A percentile compares a stretch with the other conserved stretches of the same genome.
Conservation (phyloP, 208 protist genomes). For the Trypanosoma brucei region DNA sequence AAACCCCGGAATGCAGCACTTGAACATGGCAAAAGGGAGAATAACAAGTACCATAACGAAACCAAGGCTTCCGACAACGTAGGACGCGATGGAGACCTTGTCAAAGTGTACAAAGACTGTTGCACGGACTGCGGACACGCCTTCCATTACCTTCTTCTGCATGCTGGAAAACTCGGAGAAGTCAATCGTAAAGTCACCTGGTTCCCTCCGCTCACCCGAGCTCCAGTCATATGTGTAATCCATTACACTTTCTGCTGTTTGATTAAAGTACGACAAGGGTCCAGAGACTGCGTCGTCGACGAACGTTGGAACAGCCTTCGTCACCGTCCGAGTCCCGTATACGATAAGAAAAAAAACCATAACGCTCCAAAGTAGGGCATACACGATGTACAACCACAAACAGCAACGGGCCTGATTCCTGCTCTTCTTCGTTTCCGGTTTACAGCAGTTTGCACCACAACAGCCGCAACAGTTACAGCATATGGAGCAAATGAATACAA, state of each 20-base stretch:
- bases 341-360: conserved; percentile 59
- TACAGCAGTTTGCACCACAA: conserved; percentile 27
- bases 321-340: conserved; percentile 30
- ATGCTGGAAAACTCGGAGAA: conserved; percentile 5
- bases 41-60: conserved; percentile 17
- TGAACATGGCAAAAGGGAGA: conserved; percentile 7
- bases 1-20: conserved; percentile 6
- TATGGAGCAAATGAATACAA: conserved; percentile 26
- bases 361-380: conserved; percentile 43
- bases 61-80: conserved; percentile 10
- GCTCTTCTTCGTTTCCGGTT: conserved; percentile 11
- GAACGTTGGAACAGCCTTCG: neutral
- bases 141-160: neutral
- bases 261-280: conserved; percentile 23
- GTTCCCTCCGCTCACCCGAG: neutral
- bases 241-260: neutral
- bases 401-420: conserved; percentile 25
- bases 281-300: conserved; percentile 13
- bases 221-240: conserved; percentile 5
- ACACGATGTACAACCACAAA: conserved; percentile 66
- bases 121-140: neutral
- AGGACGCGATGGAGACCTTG: conserved; percentile 4
- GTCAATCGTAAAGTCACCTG: neutral
- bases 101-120: conserved; percentile 2
- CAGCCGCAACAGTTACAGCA: conserved; percentile 40